A percentile compares a stretch with the other conserved stretches of the same genome.
Conservation (phyloP, 192 early-diverging fungal species). For the Rhizophlyctis rosea region DNA sequence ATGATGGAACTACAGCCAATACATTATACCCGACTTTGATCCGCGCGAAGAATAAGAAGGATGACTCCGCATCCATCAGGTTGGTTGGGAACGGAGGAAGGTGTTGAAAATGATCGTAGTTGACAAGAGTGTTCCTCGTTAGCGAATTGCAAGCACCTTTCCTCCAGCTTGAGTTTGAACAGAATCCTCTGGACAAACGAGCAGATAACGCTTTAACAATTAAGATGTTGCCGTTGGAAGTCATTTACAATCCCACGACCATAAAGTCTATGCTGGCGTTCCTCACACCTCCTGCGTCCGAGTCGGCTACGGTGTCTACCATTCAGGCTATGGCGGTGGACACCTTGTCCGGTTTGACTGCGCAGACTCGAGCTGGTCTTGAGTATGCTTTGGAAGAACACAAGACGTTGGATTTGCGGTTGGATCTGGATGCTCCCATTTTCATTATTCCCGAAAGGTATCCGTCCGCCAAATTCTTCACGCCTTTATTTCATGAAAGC, state of each 20-base stretch:
- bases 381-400: conserved; percentile 84
- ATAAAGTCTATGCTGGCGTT: conserved; percentile 75
- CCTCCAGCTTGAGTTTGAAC: conserved; percentile 75
- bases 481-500: neutral
- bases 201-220: conserved; percentile 83
- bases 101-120: no score
- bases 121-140: no score
- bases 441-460: conserved; percentile 76
- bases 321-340: conserved; percentile 66
- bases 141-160: conserved; percentile 50
- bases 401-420: conserved; percentile 82
- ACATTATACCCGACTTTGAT: conserved; percentile 40
- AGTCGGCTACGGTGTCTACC: conserved; percentile 59
- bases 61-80: conserved; percentile 4
- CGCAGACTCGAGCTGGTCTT: conserved; percentile 84
- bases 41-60: conserved; percentile 33
- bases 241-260: conserved; percentile 80
- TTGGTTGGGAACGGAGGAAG: neutral
- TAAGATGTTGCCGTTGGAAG: conserved; percentile 84
- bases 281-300: conserved; percentile 74
- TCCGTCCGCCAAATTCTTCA: neutral
- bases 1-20: conserved; percentile 55
- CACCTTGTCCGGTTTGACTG: conserved; percentile 80
- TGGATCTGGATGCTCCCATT: conserved; percentile 97
- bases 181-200: conserved; percentile 84